Percentiles rank a stretch among this genome's conserved stretches.
Conservation (phyloP, 139 green algal species). For the Coccomyxa sp. region DNA sequence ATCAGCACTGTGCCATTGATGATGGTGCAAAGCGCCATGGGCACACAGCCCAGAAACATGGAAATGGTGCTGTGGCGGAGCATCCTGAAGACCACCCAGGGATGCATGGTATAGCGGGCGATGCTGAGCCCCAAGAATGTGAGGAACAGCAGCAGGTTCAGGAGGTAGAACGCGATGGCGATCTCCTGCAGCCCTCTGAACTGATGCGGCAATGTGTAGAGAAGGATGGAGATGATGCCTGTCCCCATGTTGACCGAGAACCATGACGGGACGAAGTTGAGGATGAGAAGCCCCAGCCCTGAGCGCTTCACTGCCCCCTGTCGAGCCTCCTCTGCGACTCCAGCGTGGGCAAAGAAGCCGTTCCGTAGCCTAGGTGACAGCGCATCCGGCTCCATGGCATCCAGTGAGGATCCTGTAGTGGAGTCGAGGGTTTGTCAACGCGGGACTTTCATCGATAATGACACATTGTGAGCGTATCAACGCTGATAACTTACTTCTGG, state of each 20-base stretch:
- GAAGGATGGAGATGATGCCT: conserved; percentile 11
- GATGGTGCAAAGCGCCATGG: conserved; percentile 9
- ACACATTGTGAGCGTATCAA: too few species aligned
- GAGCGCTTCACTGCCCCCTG: too few species aligned
- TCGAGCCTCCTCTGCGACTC: too few species aligned
- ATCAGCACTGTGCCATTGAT: conserved; percentile 10
- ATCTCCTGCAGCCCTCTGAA: conserved; percentile 12
- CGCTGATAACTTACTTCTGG: too few species aligned
- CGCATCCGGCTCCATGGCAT: too few species aligned
- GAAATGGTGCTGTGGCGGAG: not conserved
- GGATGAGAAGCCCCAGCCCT: conserved; percentile 2
- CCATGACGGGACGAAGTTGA: conserved; percentile 20
- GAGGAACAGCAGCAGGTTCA: conserved; percentile 10
- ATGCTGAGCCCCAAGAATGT: conserved; percentile 3
- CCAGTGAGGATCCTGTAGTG: too few species aligned
- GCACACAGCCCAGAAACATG: conserved; percentile 12
- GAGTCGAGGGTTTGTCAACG: too few species aligned
- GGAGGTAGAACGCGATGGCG: conserved; percentile 5
- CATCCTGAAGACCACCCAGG: conserved; percentile 1
- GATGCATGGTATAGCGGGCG: conserved; percentile 5
- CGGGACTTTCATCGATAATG: too few species aligned
- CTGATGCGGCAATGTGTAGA: conserved; percentile 13
- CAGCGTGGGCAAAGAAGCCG: too few species aligned
- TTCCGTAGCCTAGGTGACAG: too few species aligned
- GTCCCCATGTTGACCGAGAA: conserved; percentile 17